Conservation (phyloP, 306 rosid species). For the Lathyrus oleraceus region DNA sequence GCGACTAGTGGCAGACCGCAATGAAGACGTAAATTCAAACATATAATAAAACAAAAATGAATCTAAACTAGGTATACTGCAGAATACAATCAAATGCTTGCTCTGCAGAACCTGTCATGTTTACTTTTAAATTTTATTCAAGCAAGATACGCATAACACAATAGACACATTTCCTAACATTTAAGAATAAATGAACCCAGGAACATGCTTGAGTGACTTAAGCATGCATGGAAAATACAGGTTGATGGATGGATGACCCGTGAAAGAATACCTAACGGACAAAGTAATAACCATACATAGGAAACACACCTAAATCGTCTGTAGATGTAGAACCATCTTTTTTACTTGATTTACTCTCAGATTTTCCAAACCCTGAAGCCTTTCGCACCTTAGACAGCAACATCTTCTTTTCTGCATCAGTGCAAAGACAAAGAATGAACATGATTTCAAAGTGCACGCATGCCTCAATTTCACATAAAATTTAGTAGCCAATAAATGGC, state of each 20-base stretch:
- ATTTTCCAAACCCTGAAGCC: constrained; percentile 60
- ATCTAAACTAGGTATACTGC: neutral
- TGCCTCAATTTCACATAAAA: constrained; percentile 24
- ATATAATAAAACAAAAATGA: constrained; percentile 24
- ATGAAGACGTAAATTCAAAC: too few species aligned
- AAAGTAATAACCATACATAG: constrained; percentile 11
- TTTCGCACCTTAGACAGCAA: constrained; percentile 82
- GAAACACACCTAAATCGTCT: constrained; percentile 76
- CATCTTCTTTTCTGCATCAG: constrained; percentile 78
- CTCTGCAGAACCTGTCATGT: neutral
- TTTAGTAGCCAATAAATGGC: constrained; percentile 14
- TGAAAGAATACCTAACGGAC: neutral
- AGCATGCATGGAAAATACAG: constrained; percentile 21
- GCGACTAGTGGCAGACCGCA: too few species aligned
- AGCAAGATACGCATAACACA: neutral
- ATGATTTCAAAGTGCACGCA: constrained; percentile 18
- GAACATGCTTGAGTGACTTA: constrained; percentile 18
- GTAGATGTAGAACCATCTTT: constrained; percentile 80
- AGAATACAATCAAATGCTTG: constrained; percentile 11
- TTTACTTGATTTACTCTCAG: constrained; percentile 54
- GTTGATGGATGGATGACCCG: neutral
- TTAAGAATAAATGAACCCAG: constrained; percentile 5
- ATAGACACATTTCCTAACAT: constrained; percentile 3
- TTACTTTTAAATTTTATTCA: neutral
- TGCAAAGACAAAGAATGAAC: constrained; percentile 33